Conservation (phyloP, 2,329 filamentous ascomycete species). For the Ascosphaera aggregata region DNA sequence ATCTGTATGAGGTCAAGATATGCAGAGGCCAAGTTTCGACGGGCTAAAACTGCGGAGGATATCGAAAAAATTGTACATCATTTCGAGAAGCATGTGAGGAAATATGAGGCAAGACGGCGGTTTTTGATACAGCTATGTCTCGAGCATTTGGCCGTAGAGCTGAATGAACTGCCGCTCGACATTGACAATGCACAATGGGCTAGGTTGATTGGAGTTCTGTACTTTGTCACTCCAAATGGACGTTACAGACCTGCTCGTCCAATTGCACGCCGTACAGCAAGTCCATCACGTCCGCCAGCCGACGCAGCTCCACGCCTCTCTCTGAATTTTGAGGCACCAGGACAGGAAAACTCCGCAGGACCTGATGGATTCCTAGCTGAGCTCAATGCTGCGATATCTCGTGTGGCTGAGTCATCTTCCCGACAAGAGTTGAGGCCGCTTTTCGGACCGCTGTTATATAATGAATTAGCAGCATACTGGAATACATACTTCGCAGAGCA, state of each 20-base stretch:
- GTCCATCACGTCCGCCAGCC: not conserved
- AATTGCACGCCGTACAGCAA: not conserved
- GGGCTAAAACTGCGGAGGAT: not conserved
- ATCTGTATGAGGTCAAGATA: not conserved
- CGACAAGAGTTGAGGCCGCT: too few species aligned
- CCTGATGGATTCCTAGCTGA: too few species aligned
- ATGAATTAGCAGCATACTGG: too few species aligned
- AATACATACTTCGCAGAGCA: too few species aligned
- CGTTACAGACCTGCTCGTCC: not conserved
- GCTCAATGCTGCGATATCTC: too few species aligned
- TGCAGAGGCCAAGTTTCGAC: not conserved
- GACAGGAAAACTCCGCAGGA: too few species aligned
- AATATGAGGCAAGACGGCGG: not conserved
- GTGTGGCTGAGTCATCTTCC: too few species aligned
- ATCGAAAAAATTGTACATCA: not conserved
- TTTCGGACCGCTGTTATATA: too few species aligned
- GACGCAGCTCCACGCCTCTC: not conserved
- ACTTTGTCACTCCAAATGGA: not conserved
- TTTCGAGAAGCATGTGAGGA: not conserved
- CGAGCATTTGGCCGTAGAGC: not conserved
- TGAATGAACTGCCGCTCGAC: not conserved
- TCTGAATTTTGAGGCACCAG: not conserved
- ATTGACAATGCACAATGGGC: not conserved
- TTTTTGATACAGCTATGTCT: not conserved
- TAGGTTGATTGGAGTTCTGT: not conserved